Percentiles rank a stretch among this genome's conserved stretches.
phyloP scores from a whole-genome alignment of 208 protist genomes.

The Naegleria fowleri region DNA sequence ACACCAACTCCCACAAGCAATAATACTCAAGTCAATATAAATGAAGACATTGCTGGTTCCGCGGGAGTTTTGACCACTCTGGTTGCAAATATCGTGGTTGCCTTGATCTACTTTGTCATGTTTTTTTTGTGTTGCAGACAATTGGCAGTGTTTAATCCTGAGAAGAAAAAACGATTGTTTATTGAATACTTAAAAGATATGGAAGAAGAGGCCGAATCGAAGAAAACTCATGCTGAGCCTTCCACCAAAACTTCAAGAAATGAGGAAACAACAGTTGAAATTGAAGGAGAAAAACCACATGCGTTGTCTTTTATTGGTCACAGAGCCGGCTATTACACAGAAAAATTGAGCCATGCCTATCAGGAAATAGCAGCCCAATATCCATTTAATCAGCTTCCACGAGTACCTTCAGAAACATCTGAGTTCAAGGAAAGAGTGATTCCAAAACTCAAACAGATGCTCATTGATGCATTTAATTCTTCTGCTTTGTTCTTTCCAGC shows the following conservation, averaged over 20 bases:
- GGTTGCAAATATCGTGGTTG: background rate
- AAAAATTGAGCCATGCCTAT: background rate
- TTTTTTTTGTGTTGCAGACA: constrained; percentile 8
- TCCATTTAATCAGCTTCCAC: background rate
- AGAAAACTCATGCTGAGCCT: background rate
- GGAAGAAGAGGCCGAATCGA: no score
- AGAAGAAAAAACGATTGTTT: background rate
- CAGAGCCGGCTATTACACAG: background rate
- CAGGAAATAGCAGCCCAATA: background rate
- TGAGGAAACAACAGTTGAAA: background rate
- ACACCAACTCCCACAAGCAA: no score
- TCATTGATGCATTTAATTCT: background rate
- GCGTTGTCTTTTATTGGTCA: background rate
- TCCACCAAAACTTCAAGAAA: background rate
- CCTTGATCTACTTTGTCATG: background rate
- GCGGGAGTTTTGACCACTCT: background rate
- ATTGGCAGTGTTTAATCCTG: background rate
- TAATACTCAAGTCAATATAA: background rate
- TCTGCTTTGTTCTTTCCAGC: background rate
- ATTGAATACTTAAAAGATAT: background rate
- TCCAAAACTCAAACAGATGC: background rate
- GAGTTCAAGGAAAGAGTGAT: background rate
- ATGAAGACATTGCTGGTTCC: background rate
- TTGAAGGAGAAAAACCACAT: background rate
- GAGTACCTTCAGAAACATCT: background rate